Evolutionary conservation across 345 rosid genomes (phyloP), one percentile per base, ranked within the genome.

Genomic region (Acer saccharum): DNA sequence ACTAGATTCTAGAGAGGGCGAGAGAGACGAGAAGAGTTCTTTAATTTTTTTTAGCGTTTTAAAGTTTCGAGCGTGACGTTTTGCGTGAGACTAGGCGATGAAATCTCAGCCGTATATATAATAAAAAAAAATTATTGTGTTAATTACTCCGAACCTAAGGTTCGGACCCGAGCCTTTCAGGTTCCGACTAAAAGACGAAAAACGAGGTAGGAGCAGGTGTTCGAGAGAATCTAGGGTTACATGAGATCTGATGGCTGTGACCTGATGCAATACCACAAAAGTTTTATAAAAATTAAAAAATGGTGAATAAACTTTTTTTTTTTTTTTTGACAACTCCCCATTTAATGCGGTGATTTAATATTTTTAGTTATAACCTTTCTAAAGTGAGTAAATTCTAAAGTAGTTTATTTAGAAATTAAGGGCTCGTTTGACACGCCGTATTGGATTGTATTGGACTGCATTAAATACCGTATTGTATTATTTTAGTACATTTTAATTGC

Each of bases 101-200:
- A 32, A 68, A 85, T 79, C 81, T 65, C 20, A 25, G 85, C 81
- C 79, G 85, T 69, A 71, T 43, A 80, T 72, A 73, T 13, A 32
- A 41, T 16, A 52, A 14, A 4, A 4, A 35, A 4, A 35, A 52
- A 52, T 9, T 3, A 13, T 52, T 3, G n/a, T 52, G 6, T 3
- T 3, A 1, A 3, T 20, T 61, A 41, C 29, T 39, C 79, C 87
- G 78, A 81, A 74, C 77, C 85, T 43, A 12, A 69, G 85, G 82
- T 71, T 76, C 74, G 82, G 72, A 18, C 0, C 20, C 68, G 75
- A 68, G 57, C 63, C 76, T 74, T 7, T 1, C 1, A 0, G 57
- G 12, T 65, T 70, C n/a, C 17, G 68, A 4, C 55, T 39, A 48
- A 72, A 29, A 60, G 55, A 63, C 65, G 69, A 64, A 55, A 63